A percentile compares a stretch with the other conserved stretches of the same genome.
Conservation (phyloP, 202 grass and related monocot species). For the Panicum virgatum region DNA sequence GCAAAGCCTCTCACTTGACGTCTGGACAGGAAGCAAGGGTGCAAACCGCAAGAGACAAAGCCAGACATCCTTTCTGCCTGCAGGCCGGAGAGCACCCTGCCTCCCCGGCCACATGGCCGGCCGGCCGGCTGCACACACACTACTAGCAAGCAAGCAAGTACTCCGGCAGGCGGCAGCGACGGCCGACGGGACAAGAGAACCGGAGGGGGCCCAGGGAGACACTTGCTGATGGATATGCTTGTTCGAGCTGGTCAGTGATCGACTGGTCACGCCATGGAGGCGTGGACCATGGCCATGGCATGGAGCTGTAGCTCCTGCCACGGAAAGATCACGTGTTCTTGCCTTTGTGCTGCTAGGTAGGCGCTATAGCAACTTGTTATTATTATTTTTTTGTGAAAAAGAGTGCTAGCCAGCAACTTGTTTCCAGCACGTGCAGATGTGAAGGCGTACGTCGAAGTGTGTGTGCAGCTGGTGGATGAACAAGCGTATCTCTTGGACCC, state of each 20-base stretch:
- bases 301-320: background rate
- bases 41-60: background rate
- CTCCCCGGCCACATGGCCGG: background rate
- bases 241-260: background rate
- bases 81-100: constrained; percentile 1
- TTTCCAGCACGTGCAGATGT: no score
- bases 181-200: background rate
- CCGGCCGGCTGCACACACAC: background rate
- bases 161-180: background rate
- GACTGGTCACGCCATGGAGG: background rate
- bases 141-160: background rate
- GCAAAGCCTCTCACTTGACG: background rate
- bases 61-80: background rate
- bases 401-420: no score
- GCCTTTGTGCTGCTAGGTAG: background rate
- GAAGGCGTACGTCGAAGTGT: no score
- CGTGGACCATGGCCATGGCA: background rate
- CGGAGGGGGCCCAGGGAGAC: background rate
- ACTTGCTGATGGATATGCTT: background rate
- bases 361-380: no score
- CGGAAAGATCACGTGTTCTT: background rate
- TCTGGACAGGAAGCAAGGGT: background rate
- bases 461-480: no score
- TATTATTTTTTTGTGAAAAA: background rate
- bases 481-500: no score